Evolutionary conservation across 148 eudicot species (phyloP), one percentile per base, ranked within the genome.

Genomic region (Rhododendron griersonianum): DNA sequence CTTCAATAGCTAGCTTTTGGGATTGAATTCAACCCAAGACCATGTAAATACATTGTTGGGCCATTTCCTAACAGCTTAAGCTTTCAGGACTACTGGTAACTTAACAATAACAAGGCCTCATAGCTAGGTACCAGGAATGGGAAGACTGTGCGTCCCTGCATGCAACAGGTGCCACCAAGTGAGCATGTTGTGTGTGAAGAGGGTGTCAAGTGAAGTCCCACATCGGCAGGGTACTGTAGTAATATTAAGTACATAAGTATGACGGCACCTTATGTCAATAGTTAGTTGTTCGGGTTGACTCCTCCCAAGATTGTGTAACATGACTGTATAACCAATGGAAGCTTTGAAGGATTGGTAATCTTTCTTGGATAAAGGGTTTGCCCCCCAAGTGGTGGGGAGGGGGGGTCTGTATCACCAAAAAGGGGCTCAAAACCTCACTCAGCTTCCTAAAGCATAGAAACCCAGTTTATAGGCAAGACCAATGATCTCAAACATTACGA

Each of bases 381-480:
- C 19, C 6, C 44, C 7, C 44, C 44, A 7, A 0, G 44, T 5
- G 44, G 7, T 0, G 44, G 44, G 5, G 41, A 2, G 0, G 39
- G 39, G 39, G 39, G 5, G 30, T 30, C 30, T 30, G 30, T 30
- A 51, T 80, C 25, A 48, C 37, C 63, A 19, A 81, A 80, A 33
- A 23, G 21, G 23, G 47, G 44, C 57, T 57, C 47, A 81, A 55
- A 81, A 35, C 69, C 44, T 53, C 15, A 33, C 23, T 53, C 69
- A 81, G 69, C 69, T 81, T 81, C 83, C 30, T 81, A 37, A 57
- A 81, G 82, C 21, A 50, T 80, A 55, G 41, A 80, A 80, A 80
- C 44, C 33, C 44, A 30, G 81, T 13, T 14, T 28, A 7, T 80
- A 53, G 13, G 65, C 57, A 28, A 15, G 69, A 35, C 28, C 28